Conservation (phyloP, 179 eudicot species). For the Sideroxylon spinosum region DNA sequence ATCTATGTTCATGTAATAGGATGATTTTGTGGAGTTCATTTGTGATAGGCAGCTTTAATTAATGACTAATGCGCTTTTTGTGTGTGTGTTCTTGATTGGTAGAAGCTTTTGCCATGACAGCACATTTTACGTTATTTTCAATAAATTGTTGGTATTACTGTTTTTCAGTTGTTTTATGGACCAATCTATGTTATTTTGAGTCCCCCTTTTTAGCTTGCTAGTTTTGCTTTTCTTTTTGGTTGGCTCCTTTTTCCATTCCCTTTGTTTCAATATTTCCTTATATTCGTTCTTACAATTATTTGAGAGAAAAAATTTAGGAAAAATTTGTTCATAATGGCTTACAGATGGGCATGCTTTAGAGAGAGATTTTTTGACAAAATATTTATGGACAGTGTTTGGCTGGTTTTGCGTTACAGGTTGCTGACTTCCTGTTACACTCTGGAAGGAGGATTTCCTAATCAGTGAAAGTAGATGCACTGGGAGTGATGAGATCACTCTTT, state of each 20-base stretch:
- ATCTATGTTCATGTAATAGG: neutral
- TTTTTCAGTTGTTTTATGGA: neutral
- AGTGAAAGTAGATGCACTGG: constrained; percentile 21
- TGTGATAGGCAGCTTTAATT: neutral
- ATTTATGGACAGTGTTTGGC: neutral
- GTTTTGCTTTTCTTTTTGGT: neutral
- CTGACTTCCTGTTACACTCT: neutral
- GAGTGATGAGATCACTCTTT: constrained; percentile 41
- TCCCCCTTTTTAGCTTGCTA: neutral
- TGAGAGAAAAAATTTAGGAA: neutral
- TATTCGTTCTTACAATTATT: neutral
- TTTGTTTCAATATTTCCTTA: neutral
- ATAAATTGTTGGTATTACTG: neutral
- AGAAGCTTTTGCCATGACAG: neutral
- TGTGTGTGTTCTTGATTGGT: neutral
- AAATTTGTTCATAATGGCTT: neutral
- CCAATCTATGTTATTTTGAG: neutral
- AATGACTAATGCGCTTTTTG: neutral
- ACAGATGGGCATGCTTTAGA: neutral
- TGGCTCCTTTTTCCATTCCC: neutral
- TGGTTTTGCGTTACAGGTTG: constrained; percentile 20
- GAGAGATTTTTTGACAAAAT: neutral
- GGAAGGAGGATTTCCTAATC: constrained; percentile 13
- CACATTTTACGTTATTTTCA: neutral
- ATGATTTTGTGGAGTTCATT: neutral